These are phyloP conservation scores for Phlyctochytrium planicorne DNA, from an alignment of 192 early-diverging fungal genomes.

Conservation along the genomic window DNA sequence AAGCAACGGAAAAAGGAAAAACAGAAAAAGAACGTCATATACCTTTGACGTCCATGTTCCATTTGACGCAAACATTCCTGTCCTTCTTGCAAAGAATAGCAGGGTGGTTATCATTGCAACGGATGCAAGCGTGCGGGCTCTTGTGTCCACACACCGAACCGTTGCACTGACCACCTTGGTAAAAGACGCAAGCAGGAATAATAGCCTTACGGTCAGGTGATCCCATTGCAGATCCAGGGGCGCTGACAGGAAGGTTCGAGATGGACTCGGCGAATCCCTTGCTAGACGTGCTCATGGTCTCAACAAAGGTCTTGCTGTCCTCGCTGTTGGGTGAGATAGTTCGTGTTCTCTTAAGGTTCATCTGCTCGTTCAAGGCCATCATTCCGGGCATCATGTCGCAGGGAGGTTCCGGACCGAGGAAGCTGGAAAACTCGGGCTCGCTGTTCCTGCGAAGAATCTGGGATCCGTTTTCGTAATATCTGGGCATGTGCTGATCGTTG, in stretches of 20 bases:
- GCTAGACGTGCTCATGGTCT: too few relatives aligned
- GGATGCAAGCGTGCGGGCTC: constrained; percentile 23
- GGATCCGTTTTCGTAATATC: neutral
- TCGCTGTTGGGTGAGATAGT: constrained; percentile 2
- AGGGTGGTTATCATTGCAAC: constrained; percentile 22
- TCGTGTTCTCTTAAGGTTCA: neutral
- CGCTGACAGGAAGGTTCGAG: neutral
- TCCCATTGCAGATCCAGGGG: neutral
- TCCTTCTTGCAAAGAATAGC: constrained; percentile 38
- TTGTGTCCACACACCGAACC: constrained; percentile 12
- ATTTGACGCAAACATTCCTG: constrained; percentile 36
- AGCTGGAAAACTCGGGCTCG: neutral
- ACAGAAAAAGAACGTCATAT: too few relatives aligned
- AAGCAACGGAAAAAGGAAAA: too few relatives aligned
- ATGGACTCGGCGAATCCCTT: neutral
- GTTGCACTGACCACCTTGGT: constrained; percentile 25
- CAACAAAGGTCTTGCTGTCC: neutral
- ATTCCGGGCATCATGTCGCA: neutral
- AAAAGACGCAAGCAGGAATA: constrained; percentile 15
- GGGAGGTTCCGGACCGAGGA: neutral
- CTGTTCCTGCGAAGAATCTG: neutral
- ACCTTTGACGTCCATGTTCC: constrained; percentile 33
- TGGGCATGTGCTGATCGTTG: neutral
- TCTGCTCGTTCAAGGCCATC: neutral
- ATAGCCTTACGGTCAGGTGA: neutral